A percentile compares a stretch with the other conserved stretches of the same genome.
Evolutionary conservation across 257 asterid species (phyloP).

Genomic region (Orobanche coerulescens): DNA sequence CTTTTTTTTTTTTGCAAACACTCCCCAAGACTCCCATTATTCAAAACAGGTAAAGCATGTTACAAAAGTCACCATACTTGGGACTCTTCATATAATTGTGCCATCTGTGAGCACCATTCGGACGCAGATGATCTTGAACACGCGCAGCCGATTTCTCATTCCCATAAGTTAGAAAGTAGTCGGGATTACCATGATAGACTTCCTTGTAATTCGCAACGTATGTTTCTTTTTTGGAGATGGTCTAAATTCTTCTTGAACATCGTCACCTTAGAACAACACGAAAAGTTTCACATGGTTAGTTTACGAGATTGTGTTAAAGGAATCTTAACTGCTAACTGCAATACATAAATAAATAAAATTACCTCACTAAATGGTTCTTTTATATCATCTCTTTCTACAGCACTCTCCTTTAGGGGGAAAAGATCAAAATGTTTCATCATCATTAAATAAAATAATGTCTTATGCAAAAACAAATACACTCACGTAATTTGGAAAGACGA

Average conservation of each 20-base stretch:
- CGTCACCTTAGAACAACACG: slow-evolving; percentile 32
- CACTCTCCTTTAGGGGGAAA: slow-evolving; percentile 47
- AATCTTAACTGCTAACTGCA: not conserved
- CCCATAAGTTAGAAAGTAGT: not conserved
- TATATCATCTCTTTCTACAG: slow-evolving; percentile 39
- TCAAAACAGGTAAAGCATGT: not conserved
- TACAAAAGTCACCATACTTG: slow-evolving; percentile 28
- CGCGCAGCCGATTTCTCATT: slow-evolving; percentile 73
- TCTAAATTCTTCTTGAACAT: slow-evolving; percentile 71
- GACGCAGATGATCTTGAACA: slow-evolving; percentile 59
- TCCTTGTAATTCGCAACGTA: slow-evolving; percentile 43
- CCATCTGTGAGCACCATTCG: slow-evolving; percentile 79
- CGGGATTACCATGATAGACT: slow-evolving; percentile 16
- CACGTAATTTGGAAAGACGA: slow-evolving; percentile 40
- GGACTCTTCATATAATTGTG: slow-evolving; percentile 65
- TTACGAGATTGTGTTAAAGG: not conserved
- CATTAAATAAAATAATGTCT: not conserved
- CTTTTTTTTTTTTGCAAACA: too few species aligned
- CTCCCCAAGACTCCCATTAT: not conserved
- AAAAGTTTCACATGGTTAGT: not conserved
- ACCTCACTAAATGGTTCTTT: slow-evolving; percentile 53
- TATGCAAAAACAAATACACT: slow-evolving; percentile 23
- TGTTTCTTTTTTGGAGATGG: slow-evolving; percentile 44
- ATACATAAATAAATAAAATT: not conserved
- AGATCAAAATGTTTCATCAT: not conserved